These are phyloP conservation scores for Thalassiosira profunda DNA, from an alignment of 108 stramenopile genomes.

Conservation along the genomic window DNA sequence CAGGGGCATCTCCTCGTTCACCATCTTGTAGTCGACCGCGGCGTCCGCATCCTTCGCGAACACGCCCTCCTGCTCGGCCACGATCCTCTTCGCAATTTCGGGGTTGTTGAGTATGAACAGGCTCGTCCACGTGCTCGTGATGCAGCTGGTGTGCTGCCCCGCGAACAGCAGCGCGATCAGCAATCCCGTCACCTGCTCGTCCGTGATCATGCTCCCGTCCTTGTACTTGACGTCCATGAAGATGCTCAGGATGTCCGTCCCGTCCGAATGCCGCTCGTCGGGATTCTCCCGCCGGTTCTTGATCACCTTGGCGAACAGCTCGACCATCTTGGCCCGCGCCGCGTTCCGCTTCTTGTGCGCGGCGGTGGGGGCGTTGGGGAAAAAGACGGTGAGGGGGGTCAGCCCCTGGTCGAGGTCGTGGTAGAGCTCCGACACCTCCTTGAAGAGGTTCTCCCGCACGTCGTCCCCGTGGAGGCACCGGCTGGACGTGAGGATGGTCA, in stretches of 20 bases:
- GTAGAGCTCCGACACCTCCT: conserved; percentile 93
- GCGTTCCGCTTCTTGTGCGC: conserved; percentile 85
- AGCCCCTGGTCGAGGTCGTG: conserved; percentile 98
- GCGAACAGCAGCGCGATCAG: conserved; percentile 99
- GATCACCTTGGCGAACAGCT: conserved; percentile 95
- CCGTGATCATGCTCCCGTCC: conserved; percentile 90
- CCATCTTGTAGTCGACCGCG: conserved; percentile 68
- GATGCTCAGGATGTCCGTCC: conserved; percentile 95
- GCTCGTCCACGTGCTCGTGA: conserved; percentile 97
- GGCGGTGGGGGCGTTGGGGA: conserved; percentile 94
- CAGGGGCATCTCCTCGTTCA: conserved; percentile 89
- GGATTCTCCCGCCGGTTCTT: conserved; percentile 84
- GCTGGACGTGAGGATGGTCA: conserved; percentile 97
- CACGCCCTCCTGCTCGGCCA: conserved; percentile 80
- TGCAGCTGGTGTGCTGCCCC: conserved; percentile 99
- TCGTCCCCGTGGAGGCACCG: conserved; percentile 98
- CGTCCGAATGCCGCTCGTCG: conserved; percentile 62
- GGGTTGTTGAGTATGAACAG: conserved; percentile 90
- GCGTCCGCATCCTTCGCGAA: conserved; percentile 34
- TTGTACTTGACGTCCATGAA: conserved; percentile 99
- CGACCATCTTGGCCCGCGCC: conserved; percentile 93
- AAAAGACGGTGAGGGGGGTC: conserved; percentile 98
- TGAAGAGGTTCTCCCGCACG: conserved; percentile 96
- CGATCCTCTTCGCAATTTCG: conserved; percentile 75
- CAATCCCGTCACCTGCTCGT: conserved; percentile 97